Evolutionary conservation across 2,329 filamentous ascomycete genomes (phyloP), one percentile per base, ranked within the genome.

Genomic region (Helotiales sp.): DNA sequence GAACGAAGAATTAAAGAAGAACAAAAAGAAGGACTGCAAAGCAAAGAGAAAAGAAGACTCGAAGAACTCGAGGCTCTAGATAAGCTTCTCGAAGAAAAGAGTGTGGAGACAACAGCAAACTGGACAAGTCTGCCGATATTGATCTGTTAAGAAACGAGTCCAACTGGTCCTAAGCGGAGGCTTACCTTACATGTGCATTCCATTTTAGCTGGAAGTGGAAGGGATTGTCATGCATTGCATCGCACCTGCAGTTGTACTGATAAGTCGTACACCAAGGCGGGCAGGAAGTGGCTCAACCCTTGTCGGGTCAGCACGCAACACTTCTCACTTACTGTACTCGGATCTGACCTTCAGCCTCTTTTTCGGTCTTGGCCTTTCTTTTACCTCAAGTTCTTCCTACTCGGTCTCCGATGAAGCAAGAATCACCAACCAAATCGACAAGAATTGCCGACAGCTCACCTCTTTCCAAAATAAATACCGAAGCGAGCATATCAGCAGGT

Each of bases 61-160:
- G 58, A 45, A 49, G 32, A 17, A 37, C 30, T 61, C 7, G 57
- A 61, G 62, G 65, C 61, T 64, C 8, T 43, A 58, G 47, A 68
- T 62, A 63, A 68, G 50, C 50, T 55, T 65, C 64, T 26, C 40
- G 28, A 37, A 52, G 34, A 59, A 40, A 54, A 24, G 30, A 43
- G 30, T 13, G 54, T 58, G 54, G 52, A 34, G 52, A 55, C 40
- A 43, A 43, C 4, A 34, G n/a, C n/a, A n/a, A n/a, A n/a, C n/a
- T n/a, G n/a, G n/a, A n/a, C n/a, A 15, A 22, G n/a, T 24, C 22
- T 34, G 28, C n/a, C n/a, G 52, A 30, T 55, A 55, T 55, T 55
- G 22, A 55, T 32, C 10, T 3, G 50, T 13, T 20, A 58, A 58
- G 54, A 58, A 58, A 43, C 22, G 30, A 30, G 52, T 17, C 47